Conservation (phyloP, 1,284 basidiomycete species). For the Ustilago curta region DNA sequence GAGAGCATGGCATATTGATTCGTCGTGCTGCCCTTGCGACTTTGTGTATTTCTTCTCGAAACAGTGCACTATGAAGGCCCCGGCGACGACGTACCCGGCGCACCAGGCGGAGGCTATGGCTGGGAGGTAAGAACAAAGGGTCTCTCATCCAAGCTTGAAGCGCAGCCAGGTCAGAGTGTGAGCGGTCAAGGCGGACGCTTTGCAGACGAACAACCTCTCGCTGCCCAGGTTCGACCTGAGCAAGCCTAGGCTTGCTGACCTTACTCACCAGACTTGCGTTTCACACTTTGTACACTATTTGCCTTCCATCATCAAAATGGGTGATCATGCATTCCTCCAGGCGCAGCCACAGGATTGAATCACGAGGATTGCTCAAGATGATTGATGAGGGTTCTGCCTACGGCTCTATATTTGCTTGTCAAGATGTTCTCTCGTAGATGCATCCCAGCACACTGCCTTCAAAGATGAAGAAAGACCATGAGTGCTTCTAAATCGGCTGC, state of each 20-base stretch:
- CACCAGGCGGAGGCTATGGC: slow-evolving; percentile 67
- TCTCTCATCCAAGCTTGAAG: slow-evolving; percentile 58
- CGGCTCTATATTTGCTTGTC: neutral
- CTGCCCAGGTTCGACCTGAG: slow-evolving; percentile 43
- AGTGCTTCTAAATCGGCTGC: slow-evolving; percentile 34
- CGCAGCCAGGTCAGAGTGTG: slow-evolving; percentile 50
- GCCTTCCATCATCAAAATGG: neutral
- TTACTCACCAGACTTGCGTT: neutral
- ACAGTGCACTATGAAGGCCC: slow-evolving; percentile 68
- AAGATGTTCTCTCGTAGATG: neutral
- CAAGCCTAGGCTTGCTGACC: slow-evolving; percentile 23
- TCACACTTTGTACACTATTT: slow-evolving; percentile 30
- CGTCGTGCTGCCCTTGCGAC: neutral
- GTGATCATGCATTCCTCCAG: neutral
- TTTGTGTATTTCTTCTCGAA: too few relatives aligned
- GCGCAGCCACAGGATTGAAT: too few relatives aligned
- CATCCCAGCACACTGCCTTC: slow-evolving; percentile 19
- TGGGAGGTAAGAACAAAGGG: slow-evolving; percentile 64
- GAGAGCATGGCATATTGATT: neutral
- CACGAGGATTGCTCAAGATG: too few relatives aligned
- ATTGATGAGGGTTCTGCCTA: too few relatives aligned
- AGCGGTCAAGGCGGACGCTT: slow-evolving; percentile 52
- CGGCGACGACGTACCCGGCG: slow-evolving; percentile 57
- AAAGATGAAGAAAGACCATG: slow-evolving; percentile 45
- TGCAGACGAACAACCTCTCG: slow-evolving; percentile 49